Conservation (phyloP, 208 protist species). For the Leishmania major region DNA sequence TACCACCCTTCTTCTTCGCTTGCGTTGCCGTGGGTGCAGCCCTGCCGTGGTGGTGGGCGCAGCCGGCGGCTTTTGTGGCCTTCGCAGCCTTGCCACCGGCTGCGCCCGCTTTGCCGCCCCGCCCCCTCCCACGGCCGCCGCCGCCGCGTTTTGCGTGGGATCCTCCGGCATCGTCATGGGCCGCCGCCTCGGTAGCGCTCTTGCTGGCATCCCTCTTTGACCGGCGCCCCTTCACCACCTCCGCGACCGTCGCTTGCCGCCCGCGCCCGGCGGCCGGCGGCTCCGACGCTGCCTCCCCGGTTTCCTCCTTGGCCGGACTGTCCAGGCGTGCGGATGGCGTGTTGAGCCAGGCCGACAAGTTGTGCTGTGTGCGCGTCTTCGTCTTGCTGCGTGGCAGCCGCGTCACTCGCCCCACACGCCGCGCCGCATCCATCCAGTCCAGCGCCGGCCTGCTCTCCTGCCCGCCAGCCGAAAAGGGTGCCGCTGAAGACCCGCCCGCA, state of each 20-base stretch:
- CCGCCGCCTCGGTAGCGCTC: conserved; percentile 12
- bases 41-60: background rate
- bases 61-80: conserved; percentile 10
- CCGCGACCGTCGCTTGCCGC: conserved; percentile 29
- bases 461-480: background rate
- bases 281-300: background rate
- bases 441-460: conserved; percentile 15
- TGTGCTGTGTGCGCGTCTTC: conserved; percentile 51
- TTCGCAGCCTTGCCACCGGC: conserved; percentile 3
- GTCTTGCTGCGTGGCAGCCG: conserved; percentile 43
- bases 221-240: conserved; percentile 13
- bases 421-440: conserved; percentile 64
- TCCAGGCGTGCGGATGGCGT: conserved; percentile 45
- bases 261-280: conserved; percentile 7
- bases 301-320: background rate
- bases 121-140: background rate
- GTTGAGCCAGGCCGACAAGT: conserved; percentile 82
- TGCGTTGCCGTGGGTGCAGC: background rate
- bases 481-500: background rate
- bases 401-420: conserved; percentile 58
- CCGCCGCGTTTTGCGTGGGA: conserved; percentile 7
- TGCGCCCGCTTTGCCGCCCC: conserved; percentile 7
- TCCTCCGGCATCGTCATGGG: background rate
- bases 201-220: conserved; percentile 27
- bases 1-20: conserved; percentile 18